Evolutionary conservation across 352 stramenopile genomes (phyloP).

Genomic region (Phytophthora lateralis): DNA sequence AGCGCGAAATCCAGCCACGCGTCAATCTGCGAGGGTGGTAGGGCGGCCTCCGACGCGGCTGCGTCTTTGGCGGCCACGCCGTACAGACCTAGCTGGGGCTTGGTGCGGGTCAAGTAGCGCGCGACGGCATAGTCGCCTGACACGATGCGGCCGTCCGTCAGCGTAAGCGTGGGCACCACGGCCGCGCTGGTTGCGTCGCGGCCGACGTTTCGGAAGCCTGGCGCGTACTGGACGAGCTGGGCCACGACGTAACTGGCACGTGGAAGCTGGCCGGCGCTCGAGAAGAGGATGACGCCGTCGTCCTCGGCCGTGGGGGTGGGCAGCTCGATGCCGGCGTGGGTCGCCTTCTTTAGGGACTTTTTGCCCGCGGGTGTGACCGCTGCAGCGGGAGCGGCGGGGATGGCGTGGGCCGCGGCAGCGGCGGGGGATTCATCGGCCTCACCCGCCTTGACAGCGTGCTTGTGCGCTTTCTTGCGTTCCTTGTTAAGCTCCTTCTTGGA

Average conservation of each 20-base stretch:
- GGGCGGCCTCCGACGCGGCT: conserved; percentile 29
- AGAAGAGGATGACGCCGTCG: conserved; percentile 71
- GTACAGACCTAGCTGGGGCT: conserved; percentile 58
- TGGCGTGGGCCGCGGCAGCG: conserved; percentile 11
- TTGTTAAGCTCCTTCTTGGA: conserved; percentile 92
- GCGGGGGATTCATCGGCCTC: conserved; percentile 22
- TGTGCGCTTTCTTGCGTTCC: conserved; percentile 87
- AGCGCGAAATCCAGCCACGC: conserved; percentile 95
- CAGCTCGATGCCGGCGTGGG: conserved; percentile 45
- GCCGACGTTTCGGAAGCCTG: conserved; percentile 53
- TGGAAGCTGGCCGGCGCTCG: conserved; percentile 53
- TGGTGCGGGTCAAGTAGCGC: conserved; percentile 62
- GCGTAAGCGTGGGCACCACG: conserved; percentile 71
- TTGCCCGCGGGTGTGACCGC: conserved; percentile 16
- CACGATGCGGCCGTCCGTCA: conserved; percentile 58
- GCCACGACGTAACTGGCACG: conserved; percentile 72
- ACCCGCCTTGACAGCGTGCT: conserved; percentile 69
- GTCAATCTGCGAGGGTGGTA: conserved; percentile 77
- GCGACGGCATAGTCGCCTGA: conserved; percentile 83
- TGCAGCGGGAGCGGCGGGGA: conserved; percentile 5
- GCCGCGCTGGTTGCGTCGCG: conserved; percentile 46
- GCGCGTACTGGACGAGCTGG: conserved; percentile 56
- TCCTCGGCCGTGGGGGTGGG: conserved; percentile 47
- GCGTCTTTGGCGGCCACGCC: conserved; percentile 59
- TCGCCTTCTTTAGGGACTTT: conserved; percentile 44